Evolutionary conservation across 2,329 filamentous ascomycete genomes (phyloP).

Genomic region (Aspergillus amoenus): DNA sequence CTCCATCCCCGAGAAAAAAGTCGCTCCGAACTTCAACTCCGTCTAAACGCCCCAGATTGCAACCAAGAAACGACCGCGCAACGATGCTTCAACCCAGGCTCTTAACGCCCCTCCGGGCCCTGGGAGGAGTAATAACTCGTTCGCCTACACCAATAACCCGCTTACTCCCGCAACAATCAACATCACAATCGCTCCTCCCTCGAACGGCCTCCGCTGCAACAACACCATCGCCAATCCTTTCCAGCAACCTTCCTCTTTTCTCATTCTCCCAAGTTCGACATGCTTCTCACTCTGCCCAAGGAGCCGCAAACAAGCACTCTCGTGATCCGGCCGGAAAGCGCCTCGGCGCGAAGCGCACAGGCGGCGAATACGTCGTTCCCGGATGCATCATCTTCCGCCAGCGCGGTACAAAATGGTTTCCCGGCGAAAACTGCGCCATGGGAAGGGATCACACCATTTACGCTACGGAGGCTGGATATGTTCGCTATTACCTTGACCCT

Average conservation of each 20-base stretch:
- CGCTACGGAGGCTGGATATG: conserved; percentile 80
- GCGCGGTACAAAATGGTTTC: conserved; percentile 89
- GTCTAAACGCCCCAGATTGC: background rate
- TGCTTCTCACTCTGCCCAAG: conserved; percentile 65
- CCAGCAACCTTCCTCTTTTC: conserved; percentile 30
- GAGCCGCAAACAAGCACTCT: conserved; percentile 64
- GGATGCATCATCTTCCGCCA: conserved; percentile 99
- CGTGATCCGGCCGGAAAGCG: conserved; percentile 77
- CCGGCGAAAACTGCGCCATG: conserved; percentile 93
- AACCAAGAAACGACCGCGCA: conserved; percentile 11
- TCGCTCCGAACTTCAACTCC: conserved; percentile 19
- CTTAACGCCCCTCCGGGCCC: conserved; percentile 36
- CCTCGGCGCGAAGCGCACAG: conserved; percentile 88
- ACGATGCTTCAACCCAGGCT: conserved; percentile 46
- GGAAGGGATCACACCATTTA: conserved; percentile 97
- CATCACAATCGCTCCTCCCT: conserved; percentile 22
- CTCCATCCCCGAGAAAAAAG: conserved; percentile 26
- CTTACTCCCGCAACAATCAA: conserved; percentile 24
- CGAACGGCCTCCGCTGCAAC: conserved; percentile 25
- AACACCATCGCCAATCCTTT: conserved; percentile 16
- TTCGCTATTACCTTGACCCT: conserved; percentile 95
- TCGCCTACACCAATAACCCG: conserved; percentile 25
- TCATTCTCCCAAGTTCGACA: conserved; percentile 54
- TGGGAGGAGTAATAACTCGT: conserved; percentile 37
- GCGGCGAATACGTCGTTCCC: conserved; percentile 88